Evolutionary conservation across 805 yeast genomes (phyloP).

Genomic region (Saturnispora dispora): DNA sequence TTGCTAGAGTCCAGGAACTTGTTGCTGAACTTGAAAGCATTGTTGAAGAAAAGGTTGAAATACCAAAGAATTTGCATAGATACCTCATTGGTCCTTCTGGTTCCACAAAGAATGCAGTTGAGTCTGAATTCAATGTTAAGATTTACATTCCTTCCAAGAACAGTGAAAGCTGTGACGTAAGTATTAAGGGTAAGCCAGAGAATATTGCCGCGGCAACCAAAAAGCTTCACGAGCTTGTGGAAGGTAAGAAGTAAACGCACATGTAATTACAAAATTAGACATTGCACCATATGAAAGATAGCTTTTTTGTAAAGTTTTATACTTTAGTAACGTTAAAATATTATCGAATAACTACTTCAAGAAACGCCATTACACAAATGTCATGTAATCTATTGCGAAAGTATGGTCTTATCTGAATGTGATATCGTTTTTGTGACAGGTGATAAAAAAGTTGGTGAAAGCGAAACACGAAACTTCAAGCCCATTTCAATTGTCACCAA

Average conservation of each 20-base stretch:
- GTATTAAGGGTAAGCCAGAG: slow-evolving; percentile 58
- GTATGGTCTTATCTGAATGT: neutral
- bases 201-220: slow-evolving; percentile 53
- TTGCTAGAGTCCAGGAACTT: slow-evolving; percentile 50
- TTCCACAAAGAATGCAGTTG: slow-evolving; percentile 57
- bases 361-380: neutral
- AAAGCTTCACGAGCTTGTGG: slow-evolving; percentile 49
- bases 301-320: neutral
- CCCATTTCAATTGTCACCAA: neutral
- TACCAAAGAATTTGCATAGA: slow-evolving; percentile 69
- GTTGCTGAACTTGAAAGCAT: slow-evolving; percentile 58
- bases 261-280: neutral
- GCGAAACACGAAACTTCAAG: neutral
- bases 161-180: slow-evolving; percentile 41
- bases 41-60: slow-evolving; percentile 39
- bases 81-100: slow-evolving; percentile 79
- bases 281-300: too few species aligned
- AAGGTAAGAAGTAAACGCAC: slow-evolving; percentile 4
- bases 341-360: neutral
- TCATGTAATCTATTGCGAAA: neutral
- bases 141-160: slow-evolving; percentile 59
- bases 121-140: slow-evolving; percentile 55
- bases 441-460: neutral
- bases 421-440: neutral
- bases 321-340: neutral